Conservation (phyloP, 2,329 filamentous ascomycete genomes). For the Nothophaeocryptopus gaeumannii region DNA sequence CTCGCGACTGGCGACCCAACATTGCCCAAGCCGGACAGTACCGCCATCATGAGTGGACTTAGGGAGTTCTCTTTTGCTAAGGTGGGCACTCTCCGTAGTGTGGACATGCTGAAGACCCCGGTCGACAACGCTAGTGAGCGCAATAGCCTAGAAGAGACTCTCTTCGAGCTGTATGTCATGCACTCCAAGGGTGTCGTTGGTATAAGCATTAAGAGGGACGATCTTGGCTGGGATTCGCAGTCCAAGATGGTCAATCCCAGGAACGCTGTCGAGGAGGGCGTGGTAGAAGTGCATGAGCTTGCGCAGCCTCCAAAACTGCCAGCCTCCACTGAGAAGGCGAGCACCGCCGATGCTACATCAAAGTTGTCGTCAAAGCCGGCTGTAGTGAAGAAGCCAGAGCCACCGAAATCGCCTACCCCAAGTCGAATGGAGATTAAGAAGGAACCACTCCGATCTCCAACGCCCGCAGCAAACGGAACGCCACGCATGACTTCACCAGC, state of each 20-base stretch:
- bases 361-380: slow-evolving; percentile 20
- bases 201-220: slow-evolving; percentile 77
- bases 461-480: slow-evolving; percentile 14
- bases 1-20: slow-evolving; percentile 68
- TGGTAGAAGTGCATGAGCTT: slow-evolving; percentile 73
- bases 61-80: slow-evolving; percentile 90
- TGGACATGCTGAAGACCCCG: slow-evolving; percentile 79
- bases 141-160: slow-evolving; percentile 62
- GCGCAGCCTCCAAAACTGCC: slow-evolving; percentile 21
- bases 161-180: slow-evolving; percentile 96
- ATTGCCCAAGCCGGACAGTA: slow-evolving; percentile 84
- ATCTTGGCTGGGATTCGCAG: slow-evolving; percentile 87
- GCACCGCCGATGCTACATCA: slow-evolving; percentile 16
- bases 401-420: slow-evolving; percentile 16
- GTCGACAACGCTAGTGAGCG: slow-evolving; percentile 51
- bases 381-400: slow-evolving; percentile 25
- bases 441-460: slow-evolving; percentile 20
- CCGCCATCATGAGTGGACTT: slow-evolving; percentile 94
- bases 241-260: slow-evolving; percentile 80
- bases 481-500: slow-evolving; percentile 20
- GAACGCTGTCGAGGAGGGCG: slow-evolving; percentile 70
- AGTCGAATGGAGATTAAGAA: slow-evolving; percentile 23
- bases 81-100: slow-evolving; percentile 80
- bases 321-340: slow-evolving; percentile 17
- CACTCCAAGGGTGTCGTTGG: slow-evolving; percentile 97